A percentile compares a stretch with the other conserved stretches of the same genome.
phyloP scores from a whole-genome alignment of 768 basidiomycete genomes.

The Lactarius deliciosus region DNA sequence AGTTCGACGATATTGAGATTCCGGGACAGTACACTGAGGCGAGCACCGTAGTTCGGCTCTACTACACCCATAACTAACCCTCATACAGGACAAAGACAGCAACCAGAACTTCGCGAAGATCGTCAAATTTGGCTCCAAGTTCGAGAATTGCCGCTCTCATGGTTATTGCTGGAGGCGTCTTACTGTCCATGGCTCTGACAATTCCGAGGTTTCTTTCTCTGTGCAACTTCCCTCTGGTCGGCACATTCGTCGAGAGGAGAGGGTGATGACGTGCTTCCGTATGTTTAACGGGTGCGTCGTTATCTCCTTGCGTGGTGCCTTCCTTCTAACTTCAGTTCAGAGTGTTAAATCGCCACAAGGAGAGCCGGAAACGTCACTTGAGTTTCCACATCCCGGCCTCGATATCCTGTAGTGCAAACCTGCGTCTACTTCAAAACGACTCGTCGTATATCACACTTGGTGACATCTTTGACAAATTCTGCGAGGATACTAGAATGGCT shows the following conservation, averaged over 20 bases:
- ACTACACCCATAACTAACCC: slow-evolving; percentile 15
- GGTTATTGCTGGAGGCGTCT: slow-evolving; percentile 89
- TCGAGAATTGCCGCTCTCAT: slow-evolving; percentile 85
- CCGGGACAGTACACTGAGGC: slow-evolving; percentile 99
- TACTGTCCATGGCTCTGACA: slow-evolving; percentile 87
- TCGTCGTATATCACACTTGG: slow-evolving; percentile 87
- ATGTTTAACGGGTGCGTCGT: slow-evolving; percentile 78
- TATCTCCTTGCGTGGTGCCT: neutral
- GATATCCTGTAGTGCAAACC: slow-evolving; percentile 76
- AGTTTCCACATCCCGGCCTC: slow-evolving; percentile 88
- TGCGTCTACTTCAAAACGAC: slow-evolving; percentile 89
- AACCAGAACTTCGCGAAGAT: slow-evolving; percentile 90
- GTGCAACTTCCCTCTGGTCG: slow-evolving; percentile 87
- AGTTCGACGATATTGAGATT: slow-evolving; percentile 96
- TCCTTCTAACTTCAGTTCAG: slow-evolving; percentile 42
- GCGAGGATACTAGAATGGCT: slow-evolving; percentile 67
- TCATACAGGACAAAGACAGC: slow-evolving; percentile 83
- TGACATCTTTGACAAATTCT: slow-evolving; percentile 93
- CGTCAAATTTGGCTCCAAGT: slow-evolving; percentile 84
- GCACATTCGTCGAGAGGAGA: slow-evolving; percentile 88
- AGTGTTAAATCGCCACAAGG: slow-evolving; percentile 82
- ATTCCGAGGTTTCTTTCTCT: slow-evolving; percentile 84
- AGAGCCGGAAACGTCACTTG: slow-evolving; percentile 88
- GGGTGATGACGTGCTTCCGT: slow-evolving; percentile 89
- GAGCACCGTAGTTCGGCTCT: slow-evolving; percentile 22